These are phyloP conservation scores for Thraustotheca clavata DNA, from an alignment of 352 stramenopile genomes.

Conservation along the genomic window DNA sequence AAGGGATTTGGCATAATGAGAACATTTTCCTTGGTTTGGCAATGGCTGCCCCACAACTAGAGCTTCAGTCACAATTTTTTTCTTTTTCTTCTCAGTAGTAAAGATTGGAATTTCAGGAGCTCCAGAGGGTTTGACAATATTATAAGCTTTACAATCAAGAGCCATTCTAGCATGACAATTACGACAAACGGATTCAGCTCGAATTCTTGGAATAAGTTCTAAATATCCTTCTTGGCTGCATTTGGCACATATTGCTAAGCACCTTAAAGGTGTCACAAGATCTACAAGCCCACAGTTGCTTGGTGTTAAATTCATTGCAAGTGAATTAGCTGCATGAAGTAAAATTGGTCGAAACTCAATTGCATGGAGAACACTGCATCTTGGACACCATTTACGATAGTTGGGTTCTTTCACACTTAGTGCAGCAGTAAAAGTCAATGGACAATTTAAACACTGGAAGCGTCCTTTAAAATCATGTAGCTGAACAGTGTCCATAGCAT, in stretches of 20 bases:
- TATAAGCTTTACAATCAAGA: conserved; percentile 27
- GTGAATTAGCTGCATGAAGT: conserved; percentile 49
- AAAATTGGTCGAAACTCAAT: conserved; percentile 59
- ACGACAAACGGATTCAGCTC: conserved; percentile 59
- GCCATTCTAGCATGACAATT: conserved; percentile 72
- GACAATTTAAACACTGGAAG: conserved; percentile 62
- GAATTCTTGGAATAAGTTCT: conserved; percentile 38
- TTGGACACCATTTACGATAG: conserved; percentile 71
- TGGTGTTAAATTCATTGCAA: conserved; percentile 60
- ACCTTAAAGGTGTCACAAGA: conserved; percentile 45
- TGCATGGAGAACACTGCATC: conserved; percentile 64
- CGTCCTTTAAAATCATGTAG: conserved; percentile 53
- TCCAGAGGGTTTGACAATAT: conserved; percentile 2
- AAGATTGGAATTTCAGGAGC: neutral
- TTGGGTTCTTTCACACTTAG: conserved; percentile 35
- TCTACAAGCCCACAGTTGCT: conserved; percentile 66
- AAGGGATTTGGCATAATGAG: conserved; percentile 72
- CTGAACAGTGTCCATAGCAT: conserved; percentile 69
- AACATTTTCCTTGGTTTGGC: conserved; percentile 55
- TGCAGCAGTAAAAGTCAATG: conserved; percentile 54
- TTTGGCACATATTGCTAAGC: conserved; percentile 61
- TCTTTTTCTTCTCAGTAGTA: conserved; percentile 29
- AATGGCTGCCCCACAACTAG: conserved; percentile 61
- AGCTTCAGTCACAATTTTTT: conserved; percentile 33
- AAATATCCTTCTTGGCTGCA: conserved; percentile 62